A percentile compares a stretch with the other conserved stretches of the same genome.
Evolutionary conservation across 2,329 filamentous ascomycete species (phyloP).

Genomic region (Calonectria naviculata): DNA sequence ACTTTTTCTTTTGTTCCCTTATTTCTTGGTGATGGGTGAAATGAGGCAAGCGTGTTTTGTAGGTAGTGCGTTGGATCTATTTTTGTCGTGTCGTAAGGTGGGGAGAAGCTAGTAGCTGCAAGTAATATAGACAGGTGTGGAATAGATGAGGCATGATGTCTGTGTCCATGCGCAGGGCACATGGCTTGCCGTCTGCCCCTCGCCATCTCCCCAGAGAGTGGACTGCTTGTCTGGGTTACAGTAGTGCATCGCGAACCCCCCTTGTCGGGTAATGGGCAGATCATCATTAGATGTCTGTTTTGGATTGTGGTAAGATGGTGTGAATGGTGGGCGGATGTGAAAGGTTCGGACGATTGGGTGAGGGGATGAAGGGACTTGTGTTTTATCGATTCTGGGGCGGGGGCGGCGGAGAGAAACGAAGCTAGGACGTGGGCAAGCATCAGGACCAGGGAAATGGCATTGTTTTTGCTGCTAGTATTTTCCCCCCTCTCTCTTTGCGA

Average conservation of each 20-base stretch:
- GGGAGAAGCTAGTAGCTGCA: not conserved
- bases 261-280: not conserved
- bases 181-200: not conserved
- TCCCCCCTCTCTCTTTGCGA: not conserved
- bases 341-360: not conserved
- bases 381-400: not conserved
- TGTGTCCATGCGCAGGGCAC: not conserved
- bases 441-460: not conserved
- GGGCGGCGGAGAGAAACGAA: not conserved
- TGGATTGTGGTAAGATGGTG: not conserved
- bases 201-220: not conserved
- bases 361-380: not conserved
- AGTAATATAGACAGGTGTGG: slow-evolving; percentile 10
- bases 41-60: not conserved
- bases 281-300: not conserved
- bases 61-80: slow-evolving; percentile 1
- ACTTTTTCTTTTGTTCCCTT: not conserved
- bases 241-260: not conserved
- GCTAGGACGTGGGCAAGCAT: not conserved
- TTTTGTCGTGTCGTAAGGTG: slow-evolving; percentile 11
- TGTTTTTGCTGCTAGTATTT: not conserved
- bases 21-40: not conserved
- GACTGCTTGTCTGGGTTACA: not conserved
- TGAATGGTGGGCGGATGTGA: not conserved
- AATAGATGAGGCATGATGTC: slow-evolving; percentile 11